Percentiles rank a stretch among this genome's conserved stretches.
phyloP scores from a whole-genome alignment of 176 grass and related monocot genomes.

The Sorghum bicolor region Sorghum_bicolor_NCBIv3 NC_012878.2:46078001-46078500 shows the following conservation, averaged over 20 bases:
- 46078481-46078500: slow-evolving; percentile 70
- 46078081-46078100: slow-evolving; percentile 10
- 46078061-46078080: slow-evolving; percentile 25
- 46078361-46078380: slow-evolving; percentile 68
- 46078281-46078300: background rate
- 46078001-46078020: slow-evolving; percentile 17
- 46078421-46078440: slow-evolving; percentile 82
- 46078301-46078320: background rate
- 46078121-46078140: background rate
- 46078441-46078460: slow-evolving; percentile 88
- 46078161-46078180: slow-evolving; percentile 11
- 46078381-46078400: slow-evolving; percentile 51
- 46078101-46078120: slow-evolving; percentile 21
- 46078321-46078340: background rate
- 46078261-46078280: background rate
- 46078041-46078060: slow-evolving; percentile 24
- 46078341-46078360: background rate
- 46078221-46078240: background rate
- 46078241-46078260: slow-evolving; percentile 6
- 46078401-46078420: slow-evolving; percentile 70
- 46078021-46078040: slow-evolving; percentile 11
- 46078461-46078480: slow-evolving; percentile 84
- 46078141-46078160: background rate
- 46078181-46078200: background rate
- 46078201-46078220: background rate